Percentiles rank a stretch among this genome's conserved stretches.
These are phyloP conservation scores for Otatea glauca DNA, from an alignment of 176 grass and related monocot genomes.

Conservation along the genomic window DNA sequence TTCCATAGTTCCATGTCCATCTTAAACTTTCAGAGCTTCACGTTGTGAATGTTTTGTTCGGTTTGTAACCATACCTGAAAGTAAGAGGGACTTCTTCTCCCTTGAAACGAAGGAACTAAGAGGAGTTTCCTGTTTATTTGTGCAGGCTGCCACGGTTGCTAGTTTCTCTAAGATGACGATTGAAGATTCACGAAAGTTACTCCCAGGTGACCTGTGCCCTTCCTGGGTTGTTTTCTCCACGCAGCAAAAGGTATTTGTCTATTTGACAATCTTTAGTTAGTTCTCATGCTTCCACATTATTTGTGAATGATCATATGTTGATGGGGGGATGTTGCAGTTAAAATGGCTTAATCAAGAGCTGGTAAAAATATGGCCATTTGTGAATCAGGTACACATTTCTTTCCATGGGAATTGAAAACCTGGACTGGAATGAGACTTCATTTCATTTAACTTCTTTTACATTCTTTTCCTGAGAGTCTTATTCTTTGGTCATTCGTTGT, in stretches of 20 bases:
- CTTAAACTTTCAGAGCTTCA: background rate
- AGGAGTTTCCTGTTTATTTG: slow-evolving; percentile 28
- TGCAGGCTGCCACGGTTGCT: slow-evolving; percentile 82
- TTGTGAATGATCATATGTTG: slow-evolving; percentile 37
- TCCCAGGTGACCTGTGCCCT: slow-evolving; percentile 72
- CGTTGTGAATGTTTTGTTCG: background rate
- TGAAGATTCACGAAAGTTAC: slow-evolving; percentile 84
- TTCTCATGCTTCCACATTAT: background rate
- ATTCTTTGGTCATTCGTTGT: slow-evolving; percentile 44
- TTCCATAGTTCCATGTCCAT: background rate
- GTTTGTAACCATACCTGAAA: slow-evolving; percentile 21
- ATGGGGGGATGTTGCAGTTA: slow-evolving; percentile 55
- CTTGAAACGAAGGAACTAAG: background rate
- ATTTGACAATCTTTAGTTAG: slow-evolving; percentile 36
- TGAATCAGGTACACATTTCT: slow-evolving; percentile 62
- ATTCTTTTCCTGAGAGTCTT: slow-evolving; percentile 34
- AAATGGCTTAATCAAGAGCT: slow-evolving; percentile 97
- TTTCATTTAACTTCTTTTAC: slow-evolving; percentile 16
- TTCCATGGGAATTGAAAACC: slow-evolving; percentile 1
- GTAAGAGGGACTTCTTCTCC: background rate
- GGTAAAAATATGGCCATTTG: slow-evolving; percentile 91
- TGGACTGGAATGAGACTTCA: background rate
- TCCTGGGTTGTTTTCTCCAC: slow-evolving; percentile 97
- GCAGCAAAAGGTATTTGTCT: slow-evolving; percentile 77
- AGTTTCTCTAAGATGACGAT: slow-evolving; percentile 92